These are phyloP conservation scores for Nepenthes gracilis DNA, from an alignment of 148 eudicot species.

Conservation along the genomic window DNA sequence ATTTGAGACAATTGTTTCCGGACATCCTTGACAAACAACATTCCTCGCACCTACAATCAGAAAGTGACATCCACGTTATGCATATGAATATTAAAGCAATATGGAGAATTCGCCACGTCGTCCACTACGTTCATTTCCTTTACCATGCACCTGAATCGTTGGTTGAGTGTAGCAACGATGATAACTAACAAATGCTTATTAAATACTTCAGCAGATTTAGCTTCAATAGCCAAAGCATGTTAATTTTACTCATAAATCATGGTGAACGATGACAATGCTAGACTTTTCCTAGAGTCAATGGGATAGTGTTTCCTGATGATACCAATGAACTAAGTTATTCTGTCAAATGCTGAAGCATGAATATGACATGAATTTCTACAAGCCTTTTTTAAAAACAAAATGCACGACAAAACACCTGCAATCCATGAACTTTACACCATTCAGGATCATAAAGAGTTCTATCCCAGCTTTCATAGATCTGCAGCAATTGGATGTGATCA, in stretches of 20 bases:
- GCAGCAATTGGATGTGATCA: conserved; percentile 87
- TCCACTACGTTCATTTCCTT: too few species aligned
- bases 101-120: not conserved
- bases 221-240: too few species aligned
- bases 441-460: conserved; percentile 48
- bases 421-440: conserved; percentile 84
- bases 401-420: conserved; percentile 44
- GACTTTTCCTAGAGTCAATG: too few species aligned
- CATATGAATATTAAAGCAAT: not conserved
- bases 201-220: not conserved
- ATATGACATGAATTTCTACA: not conserved
- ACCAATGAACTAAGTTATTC: not conserved
- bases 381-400: not conserved
- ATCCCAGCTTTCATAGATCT: conserved; percentile 86
- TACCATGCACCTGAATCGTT: too few species aligned
- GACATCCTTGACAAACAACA: conserved; percentile 89
- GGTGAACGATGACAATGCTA: too few species aligned
- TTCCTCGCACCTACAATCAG: conserved; percentile 59
- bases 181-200: not conserved
- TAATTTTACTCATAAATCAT: too few species aligned
- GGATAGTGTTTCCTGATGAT: not conserved
- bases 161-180: not conserved
- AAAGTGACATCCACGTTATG: conserved; percentile 2
- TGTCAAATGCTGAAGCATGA: not conserved
- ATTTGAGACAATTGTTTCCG: conserved; percentile 82